Conservation (phyloP, 2,329 filamentous ascomycete genomes). For the Exophiala oligosperma region DNA sequence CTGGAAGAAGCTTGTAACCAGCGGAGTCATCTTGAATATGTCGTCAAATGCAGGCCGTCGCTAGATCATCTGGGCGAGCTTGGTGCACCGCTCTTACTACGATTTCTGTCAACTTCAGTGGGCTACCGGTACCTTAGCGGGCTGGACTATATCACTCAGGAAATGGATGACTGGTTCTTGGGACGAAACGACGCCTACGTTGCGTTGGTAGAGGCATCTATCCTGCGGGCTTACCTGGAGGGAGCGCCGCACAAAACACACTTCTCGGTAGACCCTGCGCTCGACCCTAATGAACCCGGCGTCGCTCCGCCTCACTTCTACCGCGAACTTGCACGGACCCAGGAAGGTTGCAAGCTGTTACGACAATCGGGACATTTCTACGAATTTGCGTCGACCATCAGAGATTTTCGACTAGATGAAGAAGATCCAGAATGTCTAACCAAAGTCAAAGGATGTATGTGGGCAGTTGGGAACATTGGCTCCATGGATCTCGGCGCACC, state of each 20-base stretch:
- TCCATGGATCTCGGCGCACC: constrained; percentile 97
- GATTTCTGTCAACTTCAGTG: constrained; percentile 92
- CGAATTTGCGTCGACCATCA: constrained; percentile 86
- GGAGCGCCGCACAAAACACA: constrained; percentile 47
- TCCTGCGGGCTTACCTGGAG: constrained; percentile 75
- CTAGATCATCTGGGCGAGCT: constrained; percentile 96
- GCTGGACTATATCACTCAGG: constrained; percentile 96
- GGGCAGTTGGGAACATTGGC: constrained; percentile 96
- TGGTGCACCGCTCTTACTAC: constrained; percentile 84
- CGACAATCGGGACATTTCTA: constrained; percentile 94
- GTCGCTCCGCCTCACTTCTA: constrained; percentile 96
- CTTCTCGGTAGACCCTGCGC: constrained; percentile 54
- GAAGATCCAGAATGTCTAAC: constrained; percentile 82
- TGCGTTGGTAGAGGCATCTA: constrained; percentile 87
- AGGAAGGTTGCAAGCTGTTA: constrained; percentile 86
- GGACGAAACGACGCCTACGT: constrained; percentile 97
- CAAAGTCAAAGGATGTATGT: constrained; percentile 95
- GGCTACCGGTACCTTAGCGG: constrained; percentile 97
- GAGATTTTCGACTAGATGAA: constrained; percentile 79
- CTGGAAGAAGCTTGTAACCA: constrained; percentile 96
- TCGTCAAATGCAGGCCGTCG: constrained; percentile 92
- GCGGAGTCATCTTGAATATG: constrained; percentile 86
- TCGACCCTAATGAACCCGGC: constrained; percentile 59
- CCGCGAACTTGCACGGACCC: constrained; percentile 85
- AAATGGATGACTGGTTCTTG: constrained; percentile 99